Percentiles rank a stretch among this genome's conserved stretches.
phyloP scores from a whole-genome alignment of 139 green algal genomes.

The Closterium sp. region DNA sequence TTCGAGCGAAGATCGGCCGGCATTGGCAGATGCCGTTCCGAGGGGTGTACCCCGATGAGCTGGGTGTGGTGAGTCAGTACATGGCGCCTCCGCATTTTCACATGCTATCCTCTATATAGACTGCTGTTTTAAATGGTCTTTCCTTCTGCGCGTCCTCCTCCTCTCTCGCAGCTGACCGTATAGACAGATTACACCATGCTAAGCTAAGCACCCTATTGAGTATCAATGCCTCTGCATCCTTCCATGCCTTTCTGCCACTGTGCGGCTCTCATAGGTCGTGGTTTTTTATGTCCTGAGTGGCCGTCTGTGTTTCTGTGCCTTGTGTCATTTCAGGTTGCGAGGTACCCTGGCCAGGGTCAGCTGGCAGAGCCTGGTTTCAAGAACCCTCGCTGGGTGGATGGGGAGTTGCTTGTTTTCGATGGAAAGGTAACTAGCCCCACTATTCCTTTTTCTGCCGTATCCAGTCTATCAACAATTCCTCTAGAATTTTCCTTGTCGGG shows the following conservation, averaged over 20 bases:
- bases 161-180: background rate
- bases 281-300: too few species aligned
- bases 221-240: too few species aligned
- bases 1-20: slow-evolving; percentile 69
- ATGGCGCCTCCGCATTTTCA: background rate
- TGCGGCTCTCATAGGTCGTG: too few species aligned
- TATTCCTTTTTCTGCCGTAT: background rate
- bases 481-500: too few species aligned
- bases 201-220: too few species aligned
- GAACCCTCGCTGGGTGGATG: slow-evolving; percentile 81
- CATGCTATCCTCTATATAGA: background rate
- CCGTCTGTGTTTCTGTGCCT: background rate
- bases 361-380: slow-evolving; percentile 73
- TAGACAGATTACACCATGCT: too few species aligned
- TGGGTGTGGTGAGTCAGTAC: slow-evolving; percentile 64
- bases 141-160: background rate
- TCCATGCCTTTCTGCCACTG: background rate
- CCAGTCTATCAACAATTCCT: too few species aligned
- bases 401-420: slow-evolving; percentile 83
- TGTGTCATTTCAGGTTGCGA: slow-evolving; percentile 20
- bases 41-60: slow-evolving; percentile 76
- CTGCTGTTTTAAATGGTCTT: background rate
- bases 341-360: slow-evolving; percentile 80
- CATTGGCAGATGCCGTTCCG: slow-evolving; percentile 24
- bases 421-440: slow-evolving; percentile 14